Evolutionary conservation across 2,329 filamentous ascomycete genomes (phyloP), one percentile per base, ranked within the genome.

Genomic region (Calonectria pteridis): DNA sequence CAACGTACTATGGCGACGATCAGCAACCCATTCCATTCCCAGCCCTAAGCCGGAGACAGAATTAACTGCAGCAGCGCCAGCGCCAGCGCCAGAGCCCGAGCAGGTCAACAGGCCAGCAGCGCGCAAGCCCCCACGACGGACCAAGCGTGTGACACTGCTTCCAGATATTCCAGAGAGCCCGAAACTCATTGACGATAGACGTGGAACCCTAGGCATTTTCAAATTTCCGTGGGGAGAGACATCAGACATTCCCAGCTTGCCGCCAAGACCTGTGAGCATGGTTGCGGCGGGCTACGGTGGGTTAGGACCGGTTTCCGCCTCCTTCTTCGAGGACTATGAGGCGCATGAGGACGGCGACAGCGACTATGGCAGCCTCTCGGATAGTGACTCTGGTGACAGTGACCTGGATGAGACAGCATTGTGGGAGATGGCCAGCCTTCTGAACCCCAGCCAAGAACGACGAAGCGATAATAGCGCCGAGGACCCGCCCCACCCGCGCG

Each of bases 211-310:
- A 23, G 91, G 91, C 6, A 90, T 93, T 77, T 93, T 92, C 84
- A 90, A 92, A 77, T 93, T 93, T 76, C 90, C 91, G 3, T 93
- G 91, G 90, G 91, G 91, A 18, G 91, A 93, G 83, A 89, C 84
- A 77, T 93, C 91, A 26, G 91, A 92, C 81, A 87, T 86, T 67
- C 88, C 88, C 13, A 88, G 83, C 33, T 81, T 88, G 69, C 86
- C 85, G 75, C 81, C 83, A 69, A 82, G 82, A 11, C 83, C 82
- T 40, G 82, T 83, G 73, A 83, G 82, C 76, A 84, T 84, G 67
- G 86, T 85, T 83, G 84, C 83, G 33, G 71, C 50, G 23, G 50
- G 50, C 35, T 64, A 68, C 50, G 74, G 66, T 23, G 55, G 62
- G 69, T 33, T 75, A 67, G 77, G 84, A 35, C 86, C 87, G 74